Evolutionary conservation across 768 basidiomycete species (phyloP).

Genomic region (Gyrodon lividus): DNA sequence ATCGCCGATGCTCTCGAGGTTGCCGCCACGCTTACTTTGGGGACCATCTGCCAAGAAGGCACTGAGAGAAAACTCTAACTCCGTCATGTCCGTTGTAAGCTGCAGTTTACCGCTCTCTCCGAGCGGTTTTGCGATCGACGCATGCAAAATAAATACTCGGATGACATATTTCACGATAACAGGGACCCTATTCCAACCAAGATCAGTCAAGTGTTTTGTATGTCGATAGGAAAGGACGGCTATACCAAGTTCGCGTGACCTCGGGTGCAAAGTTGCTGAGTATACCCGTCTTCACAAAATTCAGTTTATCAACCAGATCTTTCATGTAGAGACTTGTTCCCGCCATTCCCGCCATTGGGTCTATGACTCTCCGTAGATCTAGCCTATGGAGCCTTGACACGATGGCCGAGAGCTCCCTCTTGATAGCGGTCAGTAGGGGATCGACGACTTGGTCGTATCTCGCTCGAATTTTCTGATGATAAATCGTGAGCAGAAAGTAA

Average conservation of each 20-base stretch:
- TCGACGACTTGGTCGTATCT: conserved; percentile 59
- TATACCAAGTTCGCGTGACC: conserved; percentile 73
- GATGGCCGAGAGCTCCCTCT: conserved; percentile 77
- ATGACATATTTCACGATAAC: conserved; percentile 78
- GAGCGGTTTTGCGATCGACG: conserved; percentile 89
- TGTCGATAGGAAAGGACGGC: not conserved
- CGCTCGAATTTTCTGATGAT: conserved; percentile 21
- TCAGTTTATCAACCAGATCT: conserved; percentile 72
- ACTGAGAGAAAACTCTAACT: conserved; percentile 89
- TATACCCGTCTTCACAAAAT: conserved; percentile 79
- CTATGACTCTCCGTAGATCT: conserved; percentile 72
- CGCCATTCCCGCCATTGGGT: conserved; percentile 54
- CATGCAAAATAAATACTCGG: conserved; percentile 85
- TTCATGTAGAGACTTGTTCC: conserved; percentile 82
- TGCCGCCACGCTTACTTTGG: conserved; percentile 59
- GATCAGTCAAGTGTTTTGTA: not conserved
- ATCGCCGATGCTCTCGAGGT: conserved; percentile 75
- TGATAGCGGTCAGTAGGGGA: conserved; percentile 65
- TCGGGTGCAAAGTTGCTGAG: conserved; percentile 75
- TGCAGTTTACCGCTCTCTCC: conserved; percentile 94
- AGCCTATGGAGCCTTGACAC: conserved; percentile 82
- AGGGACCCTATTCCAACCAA: conserved; percentile 44
- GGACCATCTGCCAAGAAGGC: conserved; percentile 66
- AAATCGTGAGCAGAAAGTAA: not conserved
- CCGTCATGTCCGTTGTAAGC: conserved; percentile 94